Percentiles rank a stretch among this genome's conserved stretches.
These are phyloP conservation scores for Tylopilus intermedius DNA, from an alignment of 768 basidiomycete species.

Conservation along the genomic window DNA sequence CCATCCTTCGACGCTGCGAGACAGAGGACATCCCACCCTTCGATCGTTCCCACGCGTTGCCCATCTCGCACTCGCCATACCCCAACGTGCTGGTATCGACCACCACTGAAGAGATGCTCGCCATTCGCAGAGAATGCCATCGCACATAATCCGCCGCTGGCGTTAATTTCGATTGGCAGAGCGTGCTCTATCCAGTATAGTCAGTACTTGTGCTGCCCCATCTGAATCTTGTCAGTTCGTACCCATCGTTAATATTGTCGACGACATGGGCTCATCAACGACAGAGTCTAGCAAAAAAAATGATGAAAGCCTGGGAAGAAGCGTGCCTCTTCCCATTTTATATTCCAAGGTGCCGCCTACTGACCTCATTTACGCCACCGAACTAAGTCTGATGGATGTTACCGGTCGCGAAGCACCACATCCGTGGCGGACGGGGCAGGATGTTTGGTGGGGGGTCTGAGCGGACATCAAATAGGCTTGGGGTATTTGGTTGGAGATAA, in stretches of 20 bases:
- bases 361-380: no score
- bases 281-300: no score
- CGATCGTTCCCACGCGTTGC: not conserved
- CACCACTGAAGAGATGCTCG: not conserved
- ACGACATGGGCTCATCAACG: not conserved
- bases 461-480: no score
- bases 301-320: not conserved
- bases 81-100: not conserved
- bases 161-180: not conserved
- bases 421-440: no score
- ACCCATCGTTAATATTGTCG: not conserved
- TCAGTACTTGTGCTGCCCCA: not conserved
- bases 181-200: not conserved
- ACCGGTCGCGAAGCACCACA: no score
- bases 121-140: not conserved
- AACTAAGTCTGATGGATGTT: no score
- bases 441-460: no score
- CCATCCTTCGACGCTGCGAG: not conserved
- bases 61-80: not conserved
- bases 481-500: no score
- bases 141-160: not conserved
- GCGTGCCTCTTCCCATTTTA: no score
- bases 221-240: not conserved
- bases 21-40: not conserved
- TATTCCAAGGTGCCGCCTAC: no score